phyloP scores from a whole-genome alignment of 805 yeast species.

The Komagataella phaffii region DNA sequence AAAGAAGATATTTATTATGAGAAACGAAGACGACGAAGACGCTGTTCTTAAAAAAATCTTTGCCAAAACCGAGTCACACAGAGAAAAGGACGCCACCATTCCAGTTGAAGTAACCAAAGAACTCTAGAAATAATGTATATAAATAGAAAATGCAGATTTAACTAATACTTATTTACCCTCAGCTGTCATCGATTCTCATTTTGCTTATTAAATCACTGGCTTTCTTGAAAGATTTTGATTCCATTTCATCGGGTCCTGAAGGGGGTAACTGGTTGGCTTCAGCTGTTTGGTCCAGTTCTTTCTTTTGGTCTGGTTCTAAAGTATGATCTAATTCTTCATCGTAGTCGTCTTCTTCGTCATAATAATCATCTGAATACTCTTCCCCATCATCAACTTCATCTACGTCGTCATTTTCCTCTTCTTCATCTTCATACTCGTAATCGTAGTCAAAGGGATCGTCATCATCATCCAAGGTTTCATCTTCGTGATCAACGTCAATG shows the following conservation, averaged over 20 bases:
- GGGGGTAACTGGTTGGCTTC: not conserved
- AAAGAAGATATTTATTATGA: conserved; percentile 7
- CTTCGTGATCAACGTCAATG: not conserved
- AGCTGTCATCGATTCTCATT: not conserved
- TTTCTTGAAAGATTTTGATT: not conserved
- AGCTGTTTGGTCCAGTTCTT: not conserved
- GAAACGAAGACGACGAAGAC: not conserved
- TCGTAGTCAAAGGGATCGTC: not conserved
- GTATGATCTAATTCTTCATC: conserved; percentile 1
- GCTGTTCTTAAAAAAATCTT: not conserved
- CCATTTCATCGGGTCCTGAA: not conserved
- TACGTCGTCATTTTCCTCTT: not conserved
- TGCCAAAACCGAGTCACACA: not conserved
- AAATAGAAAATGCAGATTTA: not conserved
- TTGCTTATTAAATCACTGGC: not conserved
- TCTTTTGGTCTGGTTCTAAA: not conserved
- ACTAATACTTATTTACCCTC: not conserved
- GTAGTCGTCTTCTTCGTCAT: conserved; percentile 1
- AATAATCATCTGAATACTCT: conserved; percentile 1
- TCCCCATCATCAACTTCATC: not conserved
- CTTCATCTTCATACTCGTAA: conserved; percentile 1
- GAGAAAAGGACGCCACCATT: not conserved
- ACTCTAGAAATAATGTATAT: not conserved
- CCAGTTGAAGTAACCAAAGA: not conserved
- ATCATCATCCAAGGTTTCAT: not conserved